Evolutionary conservation across 2,329 filamentous ascomycete species (phyloP), one percentile per base, ranked within the genome.

Genomic region (Talaromyces sp.): DNA sequence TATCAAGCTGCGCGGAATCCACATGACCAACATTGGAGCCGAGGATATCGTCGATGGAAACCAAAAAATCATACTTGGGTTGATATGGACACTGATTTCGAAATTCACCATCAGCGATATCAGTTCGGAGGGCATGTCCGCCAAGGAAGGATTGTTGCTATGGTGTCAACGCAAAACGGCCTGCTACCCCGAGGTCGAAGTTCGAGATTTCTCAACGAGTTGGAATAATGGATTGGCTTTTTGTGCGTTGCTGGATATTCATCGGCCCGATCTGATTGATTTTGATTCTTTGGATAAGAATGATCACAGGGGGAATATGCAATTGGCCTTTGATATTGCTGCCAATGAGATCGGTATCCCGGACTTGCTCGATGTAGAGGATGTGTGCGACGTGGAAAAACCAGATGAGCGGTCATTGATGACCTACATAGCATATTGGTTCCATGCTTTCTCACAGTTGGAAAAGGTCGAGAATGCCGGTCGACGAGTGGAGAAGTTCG

Each of bases 351-450:
- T 99, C 73, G 95, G 95, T 59, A 99, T 99, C 66, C 95, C 95
- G 17, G 92, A 94, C 73, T 84, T 99, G 75, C 86, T 99, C 66
- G 95, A 99, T 77, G 95, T 98, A 15, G 95, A 99, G 79, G 95
- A 99, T 81, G 95, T 99, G 22, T 97, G 92, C 77, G 95, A 99
- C 76, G 94, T 99, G 33, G 86, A 93, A 27, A 96, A 95, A 80
- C 95, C 95, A 27, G 95, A 99, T 76, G 95, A 99, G 79, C 89
- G 92, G 72, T 96, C 91, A 77, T 85, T 99, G 75, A 99, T 99
- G 95, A 99, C 95, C 0, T 99, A 99, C 78, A 99, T 99, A 72
- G 95, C 95, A 69, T 99, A 99, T 83, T 99, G 95, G 95, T 99
- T 99, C 85, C 95, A 99, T 76, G 95, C 95, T 71, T 99, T 99